Evolutionary conservation across 352 stramenopile species (phyloP).

Genomic region (Phytophthora vignae): DNA sequence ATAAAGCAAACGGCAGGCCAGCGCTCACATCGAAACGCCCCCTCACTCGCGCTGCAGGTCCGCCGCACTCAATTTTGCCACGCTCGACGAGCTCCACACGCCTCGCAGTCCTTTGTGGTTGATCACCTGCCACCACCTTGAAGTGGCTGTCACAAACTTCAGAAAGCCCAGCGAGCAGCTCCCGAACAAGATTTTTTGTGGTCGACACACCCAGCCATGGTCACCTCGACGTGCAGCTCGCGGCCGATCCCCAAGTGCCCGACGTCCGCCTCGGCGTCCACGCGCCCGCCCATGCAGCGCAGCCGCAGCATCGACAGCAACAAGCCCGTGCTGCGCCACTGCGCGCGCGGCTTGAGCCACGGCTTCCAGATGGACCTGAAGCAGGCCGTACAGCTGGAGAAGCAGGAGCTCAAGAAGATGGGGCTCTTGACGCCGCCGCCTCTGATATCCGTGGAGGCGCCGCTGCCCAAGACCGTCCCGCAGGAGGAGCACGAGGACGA

Average conservation of each 20-base stretch:
- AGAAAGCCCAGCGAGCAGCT: background rate
- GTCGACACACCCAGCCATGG: slow-evolving; percentile 8
- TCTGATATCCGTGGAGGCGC: background rate
- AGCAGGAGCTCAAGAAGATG: slow-evolving; percentile 39
- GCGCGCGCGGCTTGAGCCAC: slow-evolving; percentile 26
- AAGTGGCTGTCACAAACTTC: slow-evolving; percentile 14
- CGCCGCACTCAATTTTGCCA: background rate
- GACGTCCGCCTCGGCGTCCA: background rate
- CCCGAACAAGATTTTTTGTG: slow-evolving; percentile 6
- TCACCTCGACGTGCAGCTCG: slow-evolving; percentile 10
- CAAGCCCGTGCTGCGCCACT: background rate
- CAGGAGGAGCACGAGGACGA: slow-evolving; percentile 20
- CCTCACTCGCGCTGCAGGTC: background rate
- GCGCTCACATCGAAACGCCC: slow-evolving; percentile 18
- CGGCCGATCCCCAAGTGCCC: slow-evolving; percentile 12
- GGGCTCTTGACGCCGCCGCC: slow-evolving; percentile 14
- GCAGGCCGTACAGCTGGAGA: slow-evolving; percentile 42
- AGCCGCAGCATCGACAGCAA: slow-evolving; percentile 26
- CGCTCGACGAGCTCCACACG: background rate
- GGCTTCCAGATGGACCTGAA: slow-evolving; percentile 41
- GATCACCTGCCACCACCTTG: slow-evolving; percentile 6
- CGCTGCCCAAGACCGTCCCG: slow-evolving; percentile 11
- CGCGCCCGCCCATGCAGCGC: slow-evolving; percentile 24
- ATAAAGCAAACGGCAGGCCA: slow-evolving; percentile 28
- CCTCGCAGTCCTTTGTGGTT: background rate